phyloP scores from a whole-genome alignment of 164 flowering plant species.

The Hamamelis virginiana region DNA sequence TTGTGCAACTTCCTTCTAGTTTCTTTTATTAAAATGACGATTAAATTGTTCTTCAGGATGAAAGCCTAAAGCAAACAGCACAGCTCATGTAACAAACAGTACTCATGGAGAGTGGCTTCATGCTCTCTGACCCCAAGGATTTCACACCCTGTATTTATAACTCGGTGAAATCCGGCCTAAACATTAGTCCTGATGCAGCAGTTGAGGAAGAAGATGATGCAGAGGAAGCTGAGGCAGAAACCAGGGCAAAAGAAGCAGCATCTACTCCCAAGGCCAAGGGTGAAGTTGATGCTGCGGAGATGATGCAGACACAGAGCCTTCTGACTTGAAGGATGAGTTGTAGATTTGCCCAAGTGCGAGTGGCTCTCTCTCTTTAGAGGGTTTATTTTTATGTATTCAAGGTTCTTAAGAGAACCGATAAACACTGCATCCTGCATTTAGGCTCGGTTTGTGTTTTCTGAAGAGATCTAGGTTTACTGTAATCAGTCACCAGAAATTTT shows the following conservation, averaged over 20 bases:
- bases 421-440: not conserved
- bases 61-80: conserved; percentile 68
- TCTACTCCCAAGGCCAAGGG: conserved; percentile 21
- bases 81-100: conserved; percentile 91
- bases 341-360: conserved; percentile 26
- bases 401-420: not conserved
- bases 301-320: conserved; percentile 25
- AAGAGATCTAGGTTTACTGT: conserved; percentile 14
- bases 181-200: conserved; percentile 73
- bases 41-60: conserved; percentile 48
- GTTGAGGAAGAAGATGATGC: conserved; percentile 78
- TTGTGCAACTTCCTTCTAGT: too few relatives aligned
- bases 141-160: conserved; percentile 77
- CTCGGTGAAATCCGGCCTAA: conserved; percentile 72
- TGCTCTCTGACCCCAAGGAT: conserved; percentile 71
- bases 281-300: conserved; percentile 22
- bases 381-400: not conserved
- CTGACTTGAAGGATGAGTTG: conserved; percentile 63
- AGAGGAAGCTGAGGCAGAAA: conserved; percentile 48
- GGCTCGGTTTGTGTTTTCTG: conserved; percentile 2
- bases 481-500: conserved; percentile 7
- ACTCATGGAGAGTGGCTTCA: conserved; percentile 91
- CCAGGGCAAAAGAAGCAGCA: conserved; percentile 34
- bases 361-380: not conserved
- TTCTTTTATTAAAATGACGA: too few relatives aligned